Percentiles rank a stretch among this genome's conserved stretches.
phyloP scores from a whole-genome alignment of 2,329 filamentous ascomycete species.

The Trichoderma koningiopsis region DNA sequence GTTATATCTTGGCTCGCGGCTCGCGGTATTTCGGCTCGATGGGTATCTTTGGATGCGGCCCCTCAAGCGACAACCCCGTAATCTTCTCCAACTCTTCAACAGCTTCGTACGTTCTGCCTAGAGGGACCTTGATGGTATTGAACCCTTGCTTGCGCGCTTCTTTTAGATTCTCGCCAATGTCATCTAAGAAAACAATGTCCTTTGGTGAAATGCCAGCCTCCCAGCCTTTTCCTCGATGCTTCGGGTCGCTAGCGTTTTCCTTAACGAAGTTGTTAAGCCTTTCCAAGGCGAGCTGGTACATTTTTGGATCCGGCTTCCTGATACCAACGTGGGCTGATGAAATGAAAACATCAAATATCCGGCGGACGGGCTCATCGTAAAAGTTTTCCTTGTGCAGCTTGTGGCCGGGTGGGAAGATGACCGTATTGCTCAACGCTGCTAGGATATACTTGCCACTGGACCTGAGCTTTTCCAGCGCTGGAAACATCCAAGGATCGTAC shows the following conservation, averaged over 20 bases:
- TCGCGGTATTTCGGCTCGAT: slow-evolving; percentile 42
- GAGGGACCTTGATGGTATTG: slow-evolving; percentile 77
- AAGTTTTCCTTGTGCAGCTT: slow-evolving; percentile 59
- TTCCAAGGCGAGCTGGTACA: slow-evolving; percentile 74
- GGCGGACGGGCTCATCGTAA: slow-evolving; percentile 59
- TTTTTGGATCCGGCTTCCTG: slow-evolving; percentile 80
- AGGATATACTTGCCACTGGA: slow-evolving; percentile 68
- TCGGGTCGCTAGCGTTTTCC: slow-evolving; percentile 47
- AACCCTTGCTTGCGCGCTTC: slow-evolving; percentile 74
- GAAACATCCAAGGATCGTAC: slow-evolving; percentile 86
- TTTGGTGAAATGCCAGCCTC: slow-evolving; percentile 55
- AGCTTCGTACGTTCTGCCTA: slow-evolving; percentile 78
- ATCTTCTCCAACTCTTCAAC: slow-evolving; percentile 77
- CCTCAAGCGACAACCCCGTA: slow-evolving; percentile 67
- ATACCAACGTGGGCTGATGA: slow-evolving; percentile 84
- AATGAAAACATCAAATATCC: slow-evolving; percentile 83
- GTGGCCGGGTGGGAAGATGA: slow-evolving; percentile 79
- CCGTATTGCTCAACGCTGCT: slow-evolving; percentile 86
- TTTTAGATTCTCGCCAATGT: slow-evolving; percentile 93
- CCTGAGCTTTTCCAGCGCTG: slow-evolving; percentile 71
- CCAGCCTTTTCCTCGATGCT: slow-evolving; percentile 48
- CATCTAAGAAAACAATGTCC: slow-evolving; percentile 86
- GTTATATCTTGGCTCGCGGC: slow-evolving; percentile 47
- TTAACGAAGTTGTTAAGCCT: slow-evolving; percentile 65
- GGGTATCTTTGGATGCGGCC: slow-evolving; percentile 54